Base-by-base conservation (phyloP, 352 stramenopile genomes). In the Phytophthora macrochlamydospora region DNA sequence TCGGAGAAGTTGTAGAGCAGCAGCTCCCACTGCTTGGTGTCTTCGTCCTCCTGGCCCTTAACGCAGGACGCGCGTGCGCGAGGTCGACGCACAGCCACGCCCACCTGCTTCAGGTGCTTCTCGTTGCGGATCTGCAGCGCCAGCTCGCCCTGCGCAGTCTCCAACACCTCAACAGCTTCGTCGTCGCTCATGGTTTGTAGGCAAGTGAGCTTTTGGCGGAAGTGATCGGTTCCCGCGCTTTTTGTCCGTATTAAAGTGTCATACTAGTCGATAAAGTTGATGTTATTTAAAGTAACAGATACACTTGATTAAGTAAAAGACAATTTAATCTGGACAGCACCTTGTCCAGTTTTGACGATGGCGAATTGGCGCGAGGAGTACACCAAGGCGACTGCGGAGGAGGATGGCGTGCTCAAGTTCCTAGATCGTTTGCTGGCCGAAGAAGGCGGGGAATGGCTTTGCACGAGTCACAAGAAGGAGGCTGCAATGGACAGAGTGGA, bases 11-110 rank as follows among this genome's bases (percentile, higher is more conserved):
- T 67, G 64, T 79, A 93, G 51, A 96, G 71, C 73, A 90, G 66
- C 44, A 96, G 63, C 67, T 93, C 75, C 75, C 83, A 94, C 42
- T 95, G 85, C 61, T 95, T 96, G 35, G 81, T 93, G 71, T 96
- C 87, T 54, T 94, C 87, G 61, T 75, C 73, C 13, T 62, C 75
- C 8, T 80, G 65, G 30, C 85, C 87, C 52, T 92, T 92, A 58
- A 94, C 75, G 60, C 85, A 93, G 28, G 87, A 95, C 28, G 76
- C 74, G n/a, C 85, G 85, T 53, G 78, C 55, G 7, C 88, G 85
- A 53, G 88, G 83, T 4, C 83, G 79, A 11, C 88, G 83, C 67
- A 92, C 72, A 0, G 87, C 89, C 56, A 96, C 85, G 38, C 80
- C 89, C 14, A 96, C 76, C 40, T 93, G 84, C 72, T 94, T 96